Percentiles rank a stretch among this genome's conserved stretches.
These are phyloP conservation scores for Solanum hybrid DNA, from an alignment of 305 asterid species.

Conservation along the genomic window DNA sequence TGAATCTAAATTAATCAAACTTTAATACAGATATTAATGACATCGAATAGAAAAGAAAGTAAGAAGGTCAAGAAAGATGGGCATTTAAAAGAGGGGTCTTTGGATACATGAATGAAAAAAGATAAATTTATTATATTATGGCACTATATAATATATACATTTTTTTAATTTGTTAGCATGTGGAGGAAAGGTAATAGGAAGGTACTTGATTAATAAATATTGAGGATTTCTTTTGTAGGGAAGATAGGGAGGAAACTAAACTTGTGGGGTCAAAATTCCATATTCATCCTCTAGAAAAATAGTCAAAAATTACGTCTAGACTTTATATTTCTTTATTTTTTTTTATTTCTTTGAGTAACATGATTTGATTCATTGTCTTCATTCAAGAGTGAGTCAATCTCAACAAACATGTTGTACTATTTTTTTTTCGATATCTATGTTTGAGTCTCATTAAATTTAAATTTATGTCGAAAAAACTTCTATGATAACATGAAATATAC, in stretches of 20 bases:
- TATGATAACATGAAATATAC: not conserved
- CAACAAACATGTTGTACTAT: not conserved
- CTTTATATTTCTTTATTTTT: not conserved
- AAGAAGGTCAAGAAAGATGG: not conserved
- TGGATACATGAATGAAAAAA: not conserved
- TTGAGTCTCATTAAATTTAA: rapidly evolving
- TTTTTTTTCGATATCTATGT: rapidly evolving
- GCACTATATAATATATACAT: not conserved
- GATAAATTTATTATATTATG: not conserved
- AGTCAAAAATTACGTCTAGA: conserved; percentile 7
- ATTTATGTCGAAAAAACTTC: rapidly evolving
- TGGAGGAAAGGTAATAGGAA: not conserved
- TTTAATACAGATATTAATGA: no score
- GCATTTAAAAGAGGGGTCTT: not conserved
- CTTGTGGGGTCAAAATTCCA: conserved; percentile 1
- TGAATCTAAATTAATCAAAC: no score
- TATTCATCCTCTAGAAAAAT: not conserved
- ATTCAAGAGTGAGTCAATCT: not conserved
- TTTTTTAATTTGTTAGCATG: not conserved
- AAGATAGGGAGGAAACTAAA: not conserved
- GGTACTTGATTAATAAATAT: not conserved
- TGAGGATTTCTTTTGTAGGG: not conserved
- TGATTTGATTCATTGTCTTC: not conserved
- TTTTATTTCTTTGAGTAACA: not conserved
- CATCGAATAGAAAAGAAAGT: not conserved